Evolutionary conservation across 2,329 filamentous ascomycete genomes (phyloP), one percentile per base, ranked within the genome.

Genomic region (Orbilia ellipsospora): DNA sequence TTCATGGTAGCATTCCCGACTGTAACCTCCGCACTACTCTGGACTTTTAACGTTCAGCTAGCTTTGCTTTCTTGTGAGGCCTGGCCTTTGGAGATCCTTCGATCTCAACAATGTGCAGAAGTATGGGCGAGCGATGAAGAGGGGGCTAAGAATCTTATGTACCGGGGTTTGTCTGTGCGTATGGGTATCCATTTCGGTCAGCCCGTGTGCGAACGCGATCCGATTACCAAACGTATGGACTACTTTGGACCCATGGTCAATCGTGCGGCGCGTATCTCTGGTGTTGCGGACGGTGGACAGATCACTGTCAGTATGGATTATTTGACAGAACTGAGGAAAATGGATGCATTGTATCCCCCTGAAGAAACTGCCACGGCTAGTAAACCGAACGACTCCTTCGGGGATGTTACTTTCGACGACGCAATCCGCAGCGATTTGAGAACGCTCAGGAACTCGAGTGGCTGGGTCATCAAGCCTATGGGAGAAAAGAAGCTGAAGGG

Each of bases 181-280:
- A 99, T 99, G 95, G 95, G 95, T 80, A 93, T 96, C 75, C 95
- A 99, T 82, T 99, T 91, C 88, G 95, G 95, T 78, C 90, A 92
- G 73, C 95, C 94, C 4, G 93, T 99, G 79, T 96, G 93, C 81
- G 95, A 99, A 82, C 91, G 91, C 57, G 95, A 99, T 82, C 95
- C 95, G 0, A 94, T 99, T 59, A 99, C 95, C 0, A 91, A 94
- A 70, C 93, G 95, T 77, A 99, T 99, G 95, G 95, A 99, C 80
- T 99, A 99, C 84, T 99, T 98, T 81, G 95, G 95, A 0, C 95
- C 95, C 13, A 99, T 99, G 93, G 95, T 99, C 80, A 99, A 99
- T 83, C 94, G 96, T 81, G 93, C 95, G 0, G 91, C 95, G 15
- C 91, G 95, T 84, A 96, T 99, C 78, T 95, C 93, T 5, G 91